Percentiles rank a stretch among this genome's conserved stretches.
Evolutionary conservation across 116 monocot genomes (phyloP).

Genomic region (Dioscorea cayenensis): DNA sequence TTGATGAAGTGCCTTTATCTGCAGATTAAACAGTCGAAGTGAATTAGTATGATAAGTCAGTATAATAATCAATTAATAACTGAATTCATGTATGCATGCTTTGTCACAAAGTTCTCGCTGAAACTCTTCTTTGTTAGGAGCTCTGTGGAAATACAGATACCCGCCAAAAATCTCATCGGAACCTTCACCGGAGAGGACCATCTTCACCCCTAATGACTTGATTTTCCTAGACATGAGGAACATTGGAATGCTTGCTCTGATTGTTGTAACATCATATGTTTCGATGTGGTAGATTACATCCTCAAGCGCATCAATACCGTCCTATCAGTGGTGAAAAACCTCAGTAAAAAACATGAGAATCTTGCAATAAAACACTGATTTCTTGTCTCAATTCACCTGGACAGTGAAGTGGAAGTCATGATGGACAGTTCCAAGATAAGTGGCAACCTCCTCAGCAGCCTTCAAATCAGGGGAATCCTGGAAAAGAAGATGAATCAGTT

Average conservation of each 20-base stretch:
- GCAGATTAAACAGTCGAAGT: neutral
- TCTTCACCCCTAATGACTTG: too few relatives aligned
- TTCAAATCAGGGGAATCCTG: slow-evolving; percentile 92
- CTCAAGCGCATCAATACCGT: slow-evolving; percentile 76
- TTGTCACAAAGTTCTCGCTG: slow-evolving; percentile 84
- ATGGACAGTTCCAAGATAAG: slow-evolving; percentile 77
- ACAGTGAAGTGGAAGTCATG: slow-evolving; percentile 92
- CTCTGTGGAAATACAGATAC: slow-evolving; percentile 94
- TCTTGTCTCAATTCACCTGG: slow-evolving; percentile 34
- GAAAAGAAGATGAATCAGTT: slow-evolving; percentile 2
- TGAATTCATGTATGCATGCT: too few relatives aligned
- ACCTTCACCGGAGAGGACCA: too few relatives aligned
- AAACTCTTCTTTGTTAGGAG: slow-evolving; percentile 89
- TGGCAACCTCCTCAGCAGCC: slow-evolving; percentile 74
- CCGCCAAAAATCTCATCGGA: slow-evolving; percentile 92
- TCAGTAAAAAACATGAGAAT: neutral
- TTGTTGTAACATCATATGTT: too few relatives aligned
- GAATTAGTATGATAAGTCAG: slow-evolving; percentile 6
- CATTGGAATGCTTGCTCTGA: too few relatives aligned
- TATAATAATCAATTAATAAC: too few relatives aligned
- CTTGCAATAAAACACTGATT: neutral
- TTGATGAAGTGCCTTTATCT: slow-evolving; percentile 65
- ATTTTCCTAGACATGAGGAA: too few relatives aligned
- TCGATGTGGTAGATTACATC: too few relatives aligned
- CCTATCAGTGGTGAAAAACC: slow-evolving; percentile 16